These are phyloP conservation scores for Gossypium bickii DNA, from an alignment of 345 rosid genomes.

Conservation along the genomic window DNA sequence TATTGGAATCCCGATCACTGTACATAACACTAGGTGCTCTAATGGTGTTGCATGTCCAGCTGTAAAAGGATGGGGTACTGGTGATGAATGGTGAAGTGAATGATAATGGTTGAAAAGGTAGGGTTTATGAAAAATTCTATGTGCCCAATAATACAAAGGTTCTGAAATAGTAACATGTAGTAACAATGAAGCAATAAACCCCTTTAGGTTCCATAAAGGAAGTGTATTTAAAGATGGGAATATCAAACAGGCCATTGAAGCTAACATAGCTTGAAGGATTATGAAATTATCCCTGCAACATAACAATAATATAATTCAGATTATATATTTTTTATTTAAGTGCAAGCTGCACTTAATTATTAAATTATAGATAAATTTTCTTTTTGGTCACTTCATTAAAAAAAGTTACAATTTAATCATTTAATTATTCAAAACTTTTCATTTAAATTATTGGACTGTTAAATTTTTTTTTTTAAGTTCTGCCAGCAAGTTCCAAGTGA, in stretches of 20 bases:
- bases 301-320: neutral
- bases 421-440: too few species aligned
- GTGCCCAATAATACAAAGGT: slow-evolving; percentile 73
- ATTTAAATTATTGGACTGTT: too few species aligned
- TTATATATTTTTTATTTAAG: too few species aligned
- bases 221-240: slow-evolving; percentile 43
- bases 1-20: slow-evolving; percentile 63
- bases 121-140: slow-evolving; percentile 49
- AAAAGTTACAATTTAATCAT: too few species aligned
- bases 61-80: slow-evolving; percentile 74
- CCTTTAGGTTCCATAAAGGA: slow-evolving; percentile 70
- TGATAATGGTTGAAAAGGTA: slow-evolving; percentile 67
- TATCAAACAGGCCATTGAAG: slow-evolving; percentile 47
- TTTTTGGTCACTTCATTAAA: too few species aligned
- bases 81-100: slow-evolving; percentile 74
- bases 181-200: slow-evolving; percentile 51
- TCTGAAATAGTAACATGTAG: slow-evolving; percentile 81
- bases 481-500: too few species aligned
- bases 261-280: slow-evolving; percentile 70
- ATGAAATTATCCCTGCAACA: slow-evolving; percentile 84
- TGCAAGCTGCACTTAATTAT: too few species aligned
- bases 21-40: slow-evolving; percentile 56
- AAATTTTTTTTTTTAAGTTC: too few species aligned
- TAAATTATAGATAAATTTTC: fast-evolving
- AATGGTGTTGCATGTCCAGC: slow-evolving; percentile 65